phyloP scores from a whole-genome alignment of 2,329 filamentous ascomycete genomes.

The Cucurbitaria berberidis region DNA sequence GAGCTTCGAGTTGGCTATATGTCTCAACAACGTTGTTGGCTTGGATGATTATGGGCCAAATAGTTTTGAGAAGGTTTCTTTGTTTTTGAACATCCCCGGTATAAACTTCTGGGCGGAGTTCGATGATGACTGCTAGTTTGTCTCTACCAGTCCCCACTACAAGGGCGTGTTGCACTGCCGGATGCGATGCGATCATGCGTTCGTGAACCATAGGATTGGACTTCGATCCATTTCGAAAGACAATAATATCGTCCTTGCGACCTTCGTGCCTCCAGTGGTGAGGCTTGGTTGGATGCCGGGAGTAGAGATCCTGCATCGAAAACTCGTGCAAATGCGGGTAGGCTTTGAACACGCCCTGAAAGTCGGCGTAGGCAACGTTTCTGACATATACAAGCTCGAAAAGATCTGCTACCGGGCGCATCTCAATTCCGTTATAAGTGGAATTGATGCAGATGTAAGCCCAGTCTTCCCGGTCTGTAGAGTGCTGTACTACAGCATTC shows the following conservation, averaged over 20 bases:
- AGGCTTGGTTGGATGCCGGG: constrained; percentile 32
- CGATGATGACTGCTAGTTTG: constrained; percentile 41
- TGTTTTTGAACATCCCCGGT: constrained; percentile 19
- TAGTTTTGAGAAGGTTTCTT: constrained; percentile 51
- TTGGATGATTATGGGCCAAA: constrained; percentile 50
- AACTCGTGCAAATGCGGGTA: constrained; percentile 25
- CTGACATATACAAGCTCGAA: constrained; percentile 31
- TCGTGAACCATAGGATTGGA: constrained; percentile 33
- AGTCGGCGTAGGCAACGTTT: constrained; percentile 10
- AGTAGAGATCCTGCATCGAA: constrained; percentile 32
- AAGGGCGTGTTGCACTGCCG: constrained; percentile 38
- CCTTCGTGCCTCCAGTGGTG: constrained; percentile 35
- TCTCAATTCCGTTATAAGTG: constrained; percentile 28
- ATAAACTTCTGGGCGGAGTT: constrained; percentile 29
- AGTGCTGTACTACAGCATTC: constrained; percentile 23
- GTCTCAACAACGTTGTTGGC: constrained; percentile 53
- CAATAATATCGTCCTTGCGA: constrained; percentile 29
- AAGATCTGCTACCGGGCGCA: constrained; percentile 24
- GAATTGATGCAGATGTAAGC: constrained; percentile 32
- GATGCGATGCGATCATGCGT: constrained; percentile 34
- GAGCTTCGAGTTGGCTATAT: constrained; percentile 52
- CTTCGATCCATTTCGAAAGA: constrained; percentile 26
- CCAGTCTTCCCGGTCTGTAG: constrained; percentile 33
- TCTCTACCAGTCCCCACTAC: constrained; percentile 41
- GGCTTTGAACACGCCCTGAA: constrained; percentile 29